A percentile compares a stretch with the other conserved stretches of the same genome.
Conservation (phyloP, 371 early-diverging fungal species). For the Rhizomucor miehei region DNA sequence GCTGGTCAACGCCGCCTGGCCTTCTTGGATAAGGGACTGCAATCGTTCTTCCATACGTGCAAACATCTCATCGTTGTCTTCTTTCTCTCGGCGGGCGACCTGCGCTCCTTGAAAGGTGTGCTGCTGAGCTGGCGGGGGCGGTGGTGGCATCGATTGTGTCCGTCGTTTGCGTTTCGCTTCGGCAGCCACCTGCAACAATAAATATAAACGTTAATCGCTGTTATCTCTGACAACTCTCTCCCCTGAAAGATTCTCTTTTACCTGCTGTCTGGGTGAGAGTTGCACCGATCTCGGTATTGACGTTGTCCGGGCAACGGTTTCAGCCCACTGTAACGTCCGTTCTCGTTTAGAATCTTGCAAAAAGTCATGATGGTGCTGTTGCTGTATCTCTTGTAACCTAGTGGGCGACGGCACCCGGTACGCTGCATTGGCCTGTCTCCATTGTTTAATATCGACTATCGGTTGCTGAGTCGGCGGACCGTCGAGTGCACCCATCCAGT, state of each 20-base stretch:
- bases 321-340: constrained; percentile 20
- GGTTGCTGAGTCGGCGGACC: constrained; percentile 8
- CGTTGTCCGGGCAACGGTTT: constrained; percentile 6
- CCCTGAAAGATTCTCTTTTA: neutral
- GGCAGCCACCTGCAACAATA: too few species aligned
- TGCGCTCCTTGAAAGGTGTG: neutral
- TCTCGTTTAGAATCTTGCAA: constrained; percentile 14
- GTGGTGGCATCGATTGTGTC: constrained; percentile 4
- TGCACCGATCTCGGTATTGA: neutral
- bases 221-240: neutral
- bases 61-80: constrained; percentile 26
- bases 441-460: constrained; percentile 7
- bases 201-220: too few species aligned
- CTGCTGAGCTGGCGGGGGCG: neutral
- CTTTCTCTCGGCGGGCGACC: constrained; percentile 10
- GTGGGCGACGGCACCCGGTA: neutral
- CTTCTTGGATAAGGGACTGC: constrained; percentile 35
- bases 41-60: constrained; percentile 32
- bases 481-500: constrained; percentile 31
- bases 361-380: constrained; percentile 7
- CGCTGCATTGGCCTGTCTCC: constrained; percentile 9
- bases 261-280: neutral
- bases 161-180: neutral
- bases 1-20: constrained; percentile 38
- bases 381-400: neutral